Evolutionary conservation across 106 monocot genomes (phyloP).

Genomic region (Iris macrosiphon): DNA sequence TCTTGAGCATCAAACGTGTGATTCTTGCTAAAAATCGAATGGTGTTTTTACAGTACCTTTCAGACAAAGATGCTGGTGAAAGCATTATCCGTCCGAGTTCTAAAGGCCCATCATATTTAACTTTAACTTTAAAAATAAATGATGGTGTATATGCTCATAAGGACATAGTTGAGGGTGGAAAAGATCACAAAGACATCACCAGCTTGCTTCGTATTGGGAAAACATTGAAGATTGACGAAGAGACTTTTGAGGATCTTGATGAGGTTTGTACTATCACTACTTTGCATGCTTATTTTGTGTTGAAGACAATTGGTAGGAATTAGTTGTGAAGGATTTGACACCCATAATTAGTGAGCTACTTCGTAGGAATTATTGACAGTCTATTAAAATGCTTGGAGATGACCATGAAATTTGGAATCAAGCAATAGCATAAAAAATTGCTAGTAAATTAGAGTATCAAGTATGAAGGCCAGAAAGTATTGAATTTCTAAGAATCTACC

Average conservation of each 20-base stretch:
- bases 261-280: conserved; percentile 43
- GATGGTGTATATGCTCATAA: conserved; percentile 98
- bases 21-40: not conserved
- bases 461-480: too few relatives aligned
- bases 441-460: too few relatives aligned
- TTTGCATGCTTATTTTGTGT: not conserved
- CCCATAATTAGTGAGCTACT: too few relatives aligned
- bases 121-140: conserved; percentile 78
- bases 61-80: conserved; percentile 93
- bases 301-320: too few relatives aligned
- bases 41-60: conserved; percentile 49
- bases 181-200: conserved; percentile 94
- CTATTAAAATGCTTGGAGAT: too few relatives aligned
- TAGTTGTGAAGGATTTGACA: too few relatives aligned
- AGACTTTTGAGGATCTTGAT: conserved; percentile 96
- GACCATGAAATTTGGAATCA: too few relatives aligned
- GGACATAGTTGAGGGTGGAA: conserved; percentile 84
- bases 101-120: conserved; percentile 85
- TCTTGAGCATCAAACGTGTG: not conserved
- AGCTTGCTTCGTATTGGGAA: conserved; percentile 97
- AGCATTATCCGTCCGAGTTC: conserved; percentile 89
- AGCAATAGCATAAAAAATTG: too few relatives aligned
- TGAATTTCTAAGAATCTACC: too few relatives aligned
- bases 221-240: conserved; percentile 74
- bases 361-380: too few relatives aligned